Conservation (phyloP, 202 grass and related monocot genomes). For the Setaria italica region DNA sequence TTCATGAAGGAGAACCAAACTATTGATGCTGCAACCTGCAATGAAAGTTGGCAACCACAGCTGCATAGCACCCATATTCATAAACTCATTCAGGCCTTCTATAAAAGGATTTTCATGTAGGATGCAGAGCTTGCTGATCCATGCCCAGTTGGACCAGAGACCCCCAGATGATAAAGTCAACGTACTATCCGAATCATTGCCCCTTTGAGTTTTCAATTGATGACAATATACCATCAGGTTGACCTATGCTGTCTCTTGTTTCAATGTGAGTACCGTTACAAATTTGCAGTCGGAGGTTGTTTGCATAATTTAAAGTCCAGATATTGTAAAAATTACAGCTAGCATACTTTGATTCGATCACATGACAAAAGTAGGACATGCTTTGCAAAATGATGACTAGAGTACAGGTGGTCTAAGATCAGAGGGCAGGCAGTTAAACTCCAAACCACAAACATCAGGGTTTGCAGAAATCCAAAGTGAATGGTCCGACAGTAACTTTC, state of each 20-base stretch:
- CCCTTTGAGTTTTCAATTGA: neutral
- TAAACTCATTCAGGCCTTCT: neutral
- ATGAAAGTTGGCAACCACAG: neutral
- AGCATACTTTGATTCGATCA: neutral
- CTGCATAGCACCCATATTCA: neutral
- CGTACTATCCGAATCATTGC: neutral
- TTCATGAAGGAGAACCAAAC: neutral
- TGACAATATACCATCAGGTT: neutral
- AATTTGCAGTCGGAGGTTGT: neutral
- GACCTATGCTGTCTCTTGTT: neutral
- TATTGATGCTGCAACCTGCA: neutral
- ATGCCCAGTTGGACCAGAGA: neutral
- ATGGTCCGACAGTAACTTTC: neutral
- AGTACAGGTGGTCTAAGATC: neutral
- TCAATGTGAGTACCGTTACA: neutral
- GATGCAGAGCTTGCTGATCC: neutral
- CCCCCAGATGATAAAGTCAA: neutral
- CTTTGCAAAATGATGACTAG: neutral
- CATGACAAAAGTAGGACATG: neutral
- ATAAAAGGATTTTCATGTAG: neutral
- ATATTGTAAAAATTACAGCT: no score
- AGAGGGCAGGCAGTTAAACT: neutral
- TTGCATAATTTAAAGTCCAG: neutral
- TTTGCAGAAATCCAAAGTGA: neutral
- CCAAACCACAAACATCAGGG: neutral